Evolutionary conservation across 345 rosid genomes (phyloP), one percentile per base, ranked within the genome.

Genomic region (Clarkia xantiana): DNA sequence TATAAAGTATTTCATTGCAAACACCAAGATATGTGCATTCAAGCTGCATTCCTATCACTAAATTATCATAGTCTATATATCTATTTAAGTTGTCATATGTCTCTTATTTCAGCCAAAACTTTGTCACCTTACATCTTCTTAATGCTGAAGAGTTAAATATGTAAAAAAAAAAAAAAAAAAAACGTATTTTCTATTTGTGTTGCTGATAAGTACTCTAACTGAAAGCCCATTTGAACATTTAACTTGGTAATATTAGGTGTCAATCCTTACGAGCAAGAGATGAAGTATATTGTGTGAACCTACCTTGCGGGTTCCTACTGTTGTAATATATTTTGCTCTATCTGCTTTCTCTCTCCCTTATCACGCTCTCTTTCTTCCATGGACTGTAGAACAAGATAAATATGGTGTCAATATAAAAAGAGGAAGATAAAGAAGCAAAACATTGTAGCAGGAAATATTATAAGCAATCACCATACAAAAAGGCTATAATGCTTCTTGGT

Each of bases 281-380:
- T 13, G 8, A 18, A 47, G 3, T 12, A 49, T 25, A 10, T 49
- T n/a, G 25, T 43, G 38, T 6, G 18, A 38, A 13, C 47, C 41
- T 66, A 88, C 97, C 86, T 84, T 91, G 47, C 87, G 65, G 44
- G 96, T 91, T 41, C 71, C 60, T 11, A 79, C 87, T 57, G 93
- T 25, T 75, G 89, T 75, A 75, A 80, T 48, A 91, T 39, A 67
- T 84, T 75, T 64, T 44, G 77, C 67, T 91, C 98, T 49, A 91
- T 66, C 47, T 86, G 80, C 67, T 91, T 89, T 70, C 74, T 84
- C 72, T 91, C 98, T 61, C 63, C 76, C 67, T 86, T 94, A 67
- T 91, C 98, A 38, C 72, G 98, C 73, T 71, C 18, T 59, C 81
- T 81, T 71, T 91, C 98, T 67, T 86, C 94, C 67, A 86, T 96